phyloP scores from a whole-genome alignment of 2,329 filamentous ascomycete species.

The Amesomyces nigricolor region DNA sequence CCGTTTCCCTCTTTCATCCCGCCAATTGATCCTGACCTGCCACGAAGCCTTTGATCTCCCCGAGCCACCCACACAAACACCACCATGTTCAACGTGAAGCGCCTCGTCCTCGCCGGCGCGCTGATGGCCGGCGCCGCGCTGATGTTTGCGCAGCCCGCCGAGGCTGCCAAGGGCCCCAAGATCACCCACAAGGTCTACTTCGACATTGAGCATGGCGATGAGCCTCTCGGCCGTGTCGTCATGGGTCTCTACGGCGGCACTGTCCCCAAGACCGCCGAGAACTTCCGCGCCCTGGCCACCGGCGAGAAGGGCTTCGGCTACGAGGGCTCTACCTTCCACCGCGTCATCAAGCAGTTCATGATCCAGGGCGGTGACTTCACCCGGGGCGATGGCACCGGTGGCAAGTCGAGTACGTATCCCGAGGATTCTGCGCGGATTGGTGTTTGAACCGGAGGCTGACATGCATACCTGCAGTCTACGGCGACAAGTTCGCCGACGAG shows the following conservation, averaged over 20 bases:
- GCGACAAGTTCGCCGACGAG: slow-evolving; percentile 77
- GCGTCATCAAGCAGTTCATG: slow-evolving; percentile 88
- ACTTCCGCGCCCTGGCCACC: slow-evolving; percentile 75
- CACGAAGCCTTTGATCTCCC: slow-evolving; percentile 18
- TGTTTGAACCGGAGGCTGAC: not conserved
- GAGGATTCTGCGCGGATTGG: not conserved
- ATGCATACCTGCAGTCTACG: slow-evolving; percentile 57
- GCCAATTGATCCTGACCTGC: slow-evolving; percentile 13
- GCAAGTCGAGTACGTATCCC: slow-evolving; percentile 66
- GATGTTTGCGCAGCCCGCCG: slow-evolving; percentile 66
- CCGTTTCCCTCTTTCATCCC: not conserved
- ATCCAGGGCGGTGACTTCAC: slow-evolving; percentile 90
- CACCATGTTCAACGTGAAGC: slow-evolving; percentile 67
- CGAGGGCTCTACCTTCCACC: slow-evolving; percentile 77
- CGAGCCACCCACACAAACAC: slow-evolving; percentile 27
- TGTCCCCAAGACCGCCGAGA: slow-evolving; percentile 67
- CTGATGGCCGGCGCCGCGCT: slow-evolving; percentile 71
- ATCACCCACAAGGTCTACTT: slow-evolving; percentile 95
- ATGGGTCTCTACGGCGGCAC: slow-evolving; percentile 85
- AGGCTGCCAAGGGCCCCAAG: slow-evolving; percentile 81
- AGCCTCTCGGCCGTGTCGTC: slow-evolving; percentile 67
- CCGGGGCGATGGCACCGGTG: slow-evolving; percentile 73
- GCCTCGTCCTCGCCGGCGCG: slow-evolving; percentile 64
- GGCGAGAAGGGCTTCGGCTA: slow-evolving; percentile 85
- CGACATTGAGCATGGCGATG: slow-evolving; percentile 71